Base-by-base conservation (phyloP, 2,329 filamentous ascomycete species). In the Cylindrodendrum hubeiense region DNA sequence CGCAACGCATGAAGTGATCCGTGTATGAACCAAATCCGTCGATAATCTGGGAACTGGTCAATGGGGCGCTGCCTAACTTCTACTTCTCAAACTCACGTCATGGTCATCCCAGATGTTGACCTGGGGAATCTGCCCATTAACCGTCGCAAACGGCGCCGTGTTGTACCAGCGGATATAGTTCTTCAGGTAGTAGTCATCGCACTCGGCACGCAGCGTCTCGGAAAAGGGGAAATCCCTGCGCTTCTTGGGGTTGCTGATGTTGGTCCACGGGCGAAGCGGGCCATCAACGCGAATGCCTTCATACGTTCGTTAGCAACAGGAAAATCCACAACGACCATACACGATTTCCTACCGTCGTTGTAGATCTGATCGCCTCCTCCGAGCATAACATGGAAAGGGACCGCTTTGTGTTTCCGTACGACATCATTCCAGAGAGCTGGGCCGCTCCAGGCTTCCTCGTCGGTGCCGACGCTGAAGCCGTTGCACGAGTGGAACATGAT, bases 401-500 rank as follows among this genome's bases (percentile, higher is more conserved):
- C 84, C 65, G 89, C 90, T 63, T 90, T 87, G 77, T 99, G 96
- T 63, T 84, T 90, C 72, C 97, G 92, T 70, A 95, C 79, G 10
- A 98, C 95, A 76, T 99, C 95, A 74, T 96, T 93, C 96, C 96
- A 99, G 61, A 99, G 82, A 5, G 93, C 93, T n/a, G 94, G 92
- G 0, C 96, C 96, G 75, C 92, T 95, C 83, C 94, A 97, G 44
- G 91, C 90, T 53, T 93, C 90, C 66, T 96, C 90, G 77, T 97
- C 92, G 4, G 94, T 95, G 58, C 92, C 93, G 41, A 96, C 87
- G 71, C 93, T 95, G 83, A 99, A 99, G 17, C 96, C 97, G 79
- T 99, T 99, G 83, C 96, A 98, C 62, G 93, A 97, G 83, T 98
- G 93, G 81, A 98, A 99, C 93, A 98, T 97, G 76, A 98, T 93